Evolutionary conservation across 1,139 yeast genomes (phyloP).

Genomic region (Pichia sp.): DNA sequence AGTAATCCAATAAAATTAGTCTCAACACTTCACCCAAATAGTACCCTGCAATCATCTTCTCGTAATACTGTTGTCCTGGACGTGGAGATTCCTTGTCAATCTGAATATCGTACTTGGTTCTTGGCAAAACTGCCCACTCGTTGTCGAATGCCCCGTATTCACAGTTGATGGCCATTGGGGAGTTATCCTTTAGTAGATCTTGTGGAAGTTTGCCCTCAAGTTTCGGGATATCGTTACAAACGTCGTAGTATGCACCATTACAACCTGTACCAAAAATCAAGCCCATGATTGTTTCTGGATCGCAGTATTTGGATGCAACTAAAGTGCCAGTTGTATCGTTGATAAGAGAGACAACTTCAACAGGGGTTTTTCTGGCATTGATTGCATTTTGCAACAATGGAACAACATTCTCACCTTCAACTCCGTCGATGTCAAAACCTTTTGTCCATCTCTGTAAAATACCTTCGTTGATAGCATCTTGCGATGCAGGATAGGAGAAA

Average conservation of each 20-base stretch:
- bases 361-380: constrained; percentile 62
- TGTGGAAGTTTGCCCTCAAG: constrained; percentile 64
- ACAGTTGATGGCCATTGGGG: constrained; percentile 92
- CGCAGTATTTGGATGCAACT: constrained; percentile 92
- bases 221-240: constrained; percentile 71
- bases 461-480: constrained; percentile 78
- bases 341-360: constrained; percentile 84
- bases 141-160: constrained; percentile 98
- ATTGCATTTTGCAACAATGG: constrained; percentile 83
- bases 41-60: constrained; percentile 96
- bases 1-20: constrained; percentile 70
- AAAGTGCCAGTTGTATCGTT: constrained; percentile 97
- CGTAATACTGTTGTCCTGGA: constrained; percentile 94
- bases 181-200: constrained; percentile 55
- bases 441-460: constrained; percentile 95
- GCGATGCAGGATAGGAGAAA: constrained; percentile 90
- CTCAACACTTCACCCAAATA: constrained; percentile 92
- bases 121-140: constrained; percentile 77
- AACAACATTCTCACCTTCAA: constrained; percentile 92
- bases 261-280: constrained; percentile 97
- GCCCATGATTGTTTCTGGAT: constrained; percentile 87
- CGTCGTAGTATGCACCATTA: constrained; percentile 94
- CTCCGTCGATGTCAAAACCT: constrained; percentile 91
- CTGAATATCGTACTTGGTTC: constrained; percentile 79
- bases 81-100: constrained; percentile 88